These are phyloP conservation scores for Incumbomyces lentus DNA, from an alignment of 2,329 filamentous ascomycete genomes.

Conservation along the genomic window DNA sequence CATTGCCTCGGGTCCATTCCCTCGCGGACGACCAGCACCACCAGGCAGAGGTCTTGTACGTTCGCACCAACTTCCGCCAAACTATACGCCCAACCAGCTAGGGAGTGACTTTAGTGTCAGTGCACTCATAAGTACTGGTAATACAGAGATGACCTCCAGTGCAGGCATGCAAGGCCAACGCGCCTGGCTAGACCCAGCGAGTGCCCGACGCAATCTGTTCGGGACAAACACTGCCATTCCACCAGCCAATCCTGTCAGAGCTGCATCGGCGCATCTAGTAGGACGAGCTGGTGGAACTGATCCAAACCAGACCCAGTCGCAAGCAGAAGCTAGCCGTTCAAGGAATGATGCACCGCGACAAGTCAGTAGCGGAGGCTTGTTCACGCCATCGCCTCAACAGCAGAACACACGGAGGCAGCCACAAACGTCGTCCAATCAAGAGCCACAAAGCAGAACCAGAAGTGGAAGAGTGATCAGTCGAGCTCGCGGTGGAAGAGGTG, in stretches of 20 bases:
- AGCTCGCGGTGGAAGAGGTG: slow-evolving; percentile 25
- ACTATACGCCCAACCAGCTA: slow-evolving; percentile 1
- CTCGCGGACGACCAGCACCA: neutral
- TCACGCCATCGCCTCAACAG: slow-evolving; percentile 6
- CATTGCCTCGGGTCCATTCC: neutral
- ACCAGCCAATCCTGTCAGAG: neutral
- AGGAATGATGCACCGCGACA: slow-evolving; percentile 1
- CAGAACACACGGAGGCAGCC: slow-evolving; percentile 2
- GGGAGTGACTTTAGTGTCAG: slow-evolving; percentile 4
- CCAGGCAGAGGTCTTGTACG: neutral
- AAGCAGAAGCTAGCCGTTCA: neutral
- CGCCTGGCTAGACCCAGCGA: slow-evolving; percentile 8
- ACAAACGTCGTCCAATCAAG: neutral
- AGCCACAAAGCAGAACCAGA: slow-evolving; percentile 8
- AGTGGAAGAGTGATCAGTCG: slow-evolving; percentile 9
- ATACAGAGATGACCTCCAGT: slow-evolving; percentile 25
- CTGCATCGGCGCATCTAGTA: neutral
- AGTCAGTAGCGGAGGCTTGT: slow-evolving; percentile 8
- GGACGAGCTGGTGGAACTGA: neutral
- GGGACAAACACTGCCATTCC: neutral
- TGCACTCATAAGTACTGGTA: slow-evolving; percentile 8
- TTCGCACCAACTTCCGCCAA: neutral
- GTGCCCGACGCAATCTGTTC: slow-evolving; percentile 9
- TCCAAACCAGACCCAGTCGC: neutral
- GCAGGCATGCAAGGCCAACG: neutral